Conservation (phyloP, 345 rosid species). For the Garcia nutans region DNA sequence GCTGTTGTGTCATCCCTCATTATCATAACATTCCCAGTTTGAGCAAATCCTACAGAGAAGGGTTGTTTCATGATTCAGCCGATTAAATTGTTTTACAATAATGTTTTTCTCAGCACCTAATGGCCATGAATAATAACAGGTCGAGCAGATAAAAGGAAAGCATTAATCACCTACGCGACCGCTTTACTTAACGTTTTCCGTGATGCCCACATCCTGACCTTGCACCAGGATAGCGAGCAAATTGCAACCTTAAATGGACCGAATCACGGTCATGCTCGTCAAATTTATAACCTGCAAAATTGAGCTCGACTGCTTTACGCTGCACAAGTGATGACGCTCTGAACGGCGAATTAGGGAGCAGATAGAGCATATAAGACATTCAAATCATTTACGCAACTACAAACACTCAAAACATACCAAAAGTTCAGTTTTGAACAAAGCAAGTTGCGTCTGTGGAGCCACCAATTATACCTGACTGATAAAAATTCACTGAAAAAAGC, state of each 20-base stretch:
- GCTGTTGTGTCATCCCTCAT: conserved; percentile 33
- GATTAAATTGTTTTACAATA: conserved; percentile 28
- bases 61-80: conserved; percentile 39
- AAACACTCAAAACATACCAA: conserved; percentile 17
- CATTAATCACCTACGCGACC: conserved; percentile 43
- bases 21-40: conserved; percentile 36
- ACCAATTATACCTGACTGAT: conserved; percentile 1
- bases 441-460: not conserved
- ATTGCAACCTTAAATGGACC: conserved; percentile 61
- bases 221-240: conserved; percentile 78
- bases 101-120: conserved; percentile 31
- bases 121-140: conserved; percentile 32
- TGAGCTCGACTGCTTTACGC: conserved; percentile 47
- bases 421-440: conserved; percentile 17
- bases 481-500: conserved; percentile 7
- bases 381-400: conserved; percentile 18
- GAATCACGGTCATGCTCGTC: conserved; percentile 71
- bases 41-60: conserved; percentile 50
- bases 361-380: conserved; percentile 23
- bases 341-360: conserved; percentile 28
- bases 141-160: conserved; percentile 28
- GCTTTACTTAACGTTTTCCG: conserved; percentile 53
- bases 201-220: conserved; percentile 73
- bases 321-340: conserved; percentile 29
- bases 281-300: conserved; percentile 74